phyloP scores from a whole-genome alignment of 2,329 filamentous ascomycete genomes.

The Hypoxylon sp. region DNA sequence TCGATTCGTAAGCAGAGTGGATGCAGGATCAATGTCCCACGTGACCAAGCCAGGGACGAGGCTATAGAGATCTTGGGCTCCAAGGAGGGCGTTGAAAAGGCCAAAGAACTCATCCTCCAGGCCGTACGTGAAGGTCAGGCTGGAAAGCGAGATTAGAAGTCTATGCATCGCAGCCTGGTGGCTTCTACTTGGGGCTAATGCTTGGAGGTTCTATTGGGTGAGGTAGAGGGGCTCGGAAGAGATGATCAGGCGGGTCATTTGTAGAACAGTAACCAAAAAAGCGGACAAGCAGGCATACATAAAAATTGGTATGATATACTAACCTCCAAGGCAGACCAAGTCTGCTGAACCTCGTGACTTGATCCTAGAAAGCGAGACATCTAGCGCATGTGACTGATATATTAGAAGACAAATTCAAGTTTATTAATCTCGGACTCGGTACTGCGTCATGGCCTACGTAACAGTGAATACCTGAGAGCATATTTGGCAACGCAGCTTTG shows the following conservation, averaged over 20 bases:
- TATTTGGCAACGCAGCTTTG: neutral
- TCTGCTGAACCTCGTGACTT: neutral
- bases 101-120: conserved; percentile 89
- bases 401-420: neutral
- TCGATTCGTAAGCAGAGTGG: conserved; percentile 91
- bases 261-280: conserved; percentile 37
- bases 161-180: conserved; percentile 18
- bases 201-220: neutral
- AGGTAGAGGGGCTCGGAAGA: conserved; percentile 2
- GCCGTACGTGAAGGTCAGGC: conserved; percentile 76
- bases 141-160: conserved; percentile 52
- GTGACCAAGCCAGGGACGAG: conserved; percentile 80
- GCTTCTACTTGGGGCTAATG: conserved; percentile 15
- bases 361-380: neutral
- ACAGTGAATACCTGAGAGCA: neutral
- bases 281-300: conserved; percentile 38
- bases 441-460: neutral
- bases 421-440: neutral
- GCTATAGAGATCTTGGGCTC: conserved; percentile 91
- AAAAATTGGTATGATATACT: conserved; percentile 37
- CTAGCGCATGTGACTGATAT: neutral
- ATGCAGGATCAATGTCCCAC: conserved; percentile 94
- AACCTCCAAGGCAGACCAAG: neutral
- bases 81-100: conserved; percentile 85
- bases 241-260: conserved; percentile 16